These are phyloP conservation scores for Smittium mucronatum DNA, from an alignment of 371 early-diverging fungal species.

Conservation along the genomic window DNA sequence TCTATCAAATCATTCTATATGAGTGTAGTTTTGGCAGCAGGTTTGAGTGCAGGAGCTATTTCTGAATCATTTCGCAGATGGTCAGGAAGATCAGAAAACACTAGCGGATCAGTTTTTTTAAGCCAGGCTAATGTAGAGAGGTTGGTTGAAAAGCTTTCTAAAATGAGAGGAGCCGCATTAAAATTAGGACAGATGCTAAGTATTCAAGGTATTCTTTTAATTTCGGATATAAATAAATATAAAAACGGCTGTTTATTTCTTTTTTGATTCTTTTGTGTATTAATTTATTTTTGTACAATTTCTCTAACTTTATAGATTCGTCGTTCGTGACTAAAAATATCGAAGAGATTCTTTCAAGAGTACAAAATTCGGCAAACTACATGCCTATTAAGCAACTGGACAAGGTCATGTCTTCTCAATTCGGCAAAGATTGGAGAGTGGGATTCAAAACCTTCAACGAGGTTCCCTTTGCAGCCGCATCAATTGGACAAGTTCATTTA, in stretches of 20 bases:
- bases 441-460: conserved; percentile 54
- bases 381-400: conserved; percentile 85
- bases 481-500: conserved; percentile 89
- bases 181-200: conserved; percentile 96
- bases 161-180: conserved; percentile 93
- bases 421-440: conserved; percentile 65
- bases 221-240: background rate
- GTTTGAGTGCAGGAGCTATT: conserved; percentile 60
- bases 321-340: conserved; percentile 53
- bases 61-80: conserved; percentile 49
- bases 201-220: conserved; percentile 54
- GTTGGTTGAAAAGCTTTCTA: conserved; percentile 70
- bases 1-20: too few species aligned
- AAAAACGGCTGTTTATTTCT: background rate
- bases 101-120: conserved; percentile 40
- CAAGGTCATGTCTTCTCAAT: conserved; percentile 51
- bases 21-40: conserved; percentile 46
- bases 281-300: background rate
- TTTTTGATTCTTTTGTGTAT: background rate
- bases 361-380: conserved; percentile 90
- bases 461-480: conserved; percentile 85
- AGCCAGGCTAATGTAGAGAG: conserved; percentile 75
- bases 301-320: conserved; percentile 5
- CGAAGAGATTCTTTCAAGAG: conserved; percentile 64
- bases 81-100: conserved; percentile 1